Evolutionary conservation across 129 eudicot species (phyloP).

Genomic region (Arctium lappa): DNA sequence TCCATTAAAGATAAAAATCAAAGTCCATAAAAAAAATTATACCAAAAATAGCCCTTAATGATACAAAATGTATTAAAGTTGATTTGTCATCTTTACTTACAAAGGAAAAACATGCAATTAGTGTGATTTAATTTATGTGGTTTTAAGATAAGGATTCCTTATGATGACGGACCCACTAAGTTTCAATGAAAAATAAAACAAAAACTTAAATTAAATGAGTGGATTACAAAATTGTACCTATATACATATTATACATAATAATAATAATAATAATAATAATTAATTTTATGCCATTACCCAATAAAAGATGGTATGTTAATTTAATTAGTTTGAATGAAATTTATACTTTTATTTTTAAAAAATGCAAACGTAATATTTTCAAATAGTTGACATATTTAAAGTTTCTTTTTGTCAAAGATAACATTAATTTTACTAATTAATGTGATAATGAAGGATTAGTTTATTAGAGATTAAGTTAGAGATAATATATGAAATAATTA

Average conservation of each 20-base stretch:
- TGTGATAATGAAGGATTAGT: conserved; percentile 14
- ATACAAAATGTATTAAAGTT: conserved; percentile 44
- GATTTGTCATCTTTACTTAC: conserved; percentile 51
- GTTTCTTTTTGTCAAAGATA: conserved; percentile 17
- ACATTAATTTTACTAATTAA: conserved; percentile 18
- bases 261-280: background rate
- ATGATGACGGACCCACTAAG: conserved; percentile 39
- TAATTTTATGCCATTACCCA: too few species aligned
- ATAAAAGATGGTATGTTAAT: too few species aligned
- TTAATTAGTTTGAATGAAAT: too few species aligned
- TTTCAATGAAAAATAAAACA: background rate
- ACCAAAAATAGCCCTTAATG: conserved; percentile 33
- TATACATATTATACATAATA: background rate
- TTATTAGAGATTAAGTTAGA: conserved; percentile 11
- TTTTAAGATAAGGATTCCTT: conserved; percentile 69
- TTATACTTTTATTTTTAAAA: background rate
- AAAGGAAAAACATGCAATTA: conserved; percentile 47
- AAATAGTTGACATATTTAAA: background rate
- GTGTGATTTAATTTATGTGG: conserved; percentile 56
- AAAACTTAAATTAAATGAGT: background rate
- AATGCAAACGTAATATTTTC: background rate
- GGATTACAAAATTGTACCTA: background rate
- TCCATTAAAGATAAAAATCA: conserved; percentile 16
- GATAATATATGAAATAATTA: conserved; percentile 14
- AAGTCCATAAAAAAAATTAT: conserved; percentile 20